Evolutionary conservation across 805 yeast genomes (phyloP).

Genomic region (Metschnikowia proteae): DNA sequence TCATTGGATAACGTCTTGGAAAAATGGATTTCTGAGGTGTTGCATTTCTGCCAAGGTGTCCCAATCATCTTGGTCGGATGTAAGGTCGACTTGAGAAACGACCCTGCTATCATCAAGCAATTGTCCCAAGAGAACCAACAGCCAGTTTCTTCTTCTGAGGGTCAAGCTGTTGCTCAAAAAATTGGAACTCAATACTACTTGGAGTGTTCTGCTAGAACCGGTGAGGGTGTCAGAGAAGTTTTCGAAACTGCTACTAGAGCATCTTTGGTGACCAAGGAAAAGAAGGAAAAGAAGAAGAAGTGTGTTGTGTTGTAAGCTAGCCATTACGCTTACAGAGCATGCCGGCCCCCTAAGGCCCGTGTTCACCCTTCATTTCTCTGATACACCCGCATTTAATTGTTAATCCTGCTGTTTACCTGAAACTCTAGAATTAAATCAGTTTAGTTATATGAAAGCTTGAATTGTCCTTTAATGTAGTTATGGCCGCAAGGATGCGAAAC

Average conservation of each 20-base stretch:
- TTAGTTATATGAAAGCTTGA: constrained; percentile 3
- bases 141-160: constrained; percentile 24
- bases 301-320: constrained; percentile 26
- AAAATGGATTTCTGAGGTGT: constrained; percentile 43
- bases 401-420: constrained; percentile 14
- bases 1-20: constrained; percentile 34
- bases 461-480: neutral
- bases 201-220: constrained; percentile 37
- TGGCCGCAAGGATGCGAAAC: neutral
- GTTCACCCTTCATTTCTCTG: constrained; percentile 12
- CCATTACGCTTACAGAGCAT: neutral
- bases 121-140: constrained; percentile 23
- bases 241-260: constrained; percentile 30
- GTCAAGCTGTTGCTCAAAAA: constrained; percentile 26
- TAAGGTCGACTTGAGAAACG: constrained; percentile 33
- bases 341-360: constrained; percentile 1
- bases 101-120: constrained; percentile 25
- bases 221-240: constrained; percentile 30
- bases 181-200: constrained; percentile 30
- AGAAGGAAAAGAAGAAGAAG: constrained; percentile 29
- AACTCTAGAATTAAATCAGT: neutral
- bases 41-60: constrained; percentile 36
- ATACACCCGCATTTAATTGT: constrained; percentile 17
- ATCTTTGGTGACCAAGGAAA: constrained; percentile 28
- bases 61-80: constrained; percentile 35